Base-by-base conservation (phyloP, 2,329 filamentous ascomycete species). In the Cyphellophora europaea region DNA sequence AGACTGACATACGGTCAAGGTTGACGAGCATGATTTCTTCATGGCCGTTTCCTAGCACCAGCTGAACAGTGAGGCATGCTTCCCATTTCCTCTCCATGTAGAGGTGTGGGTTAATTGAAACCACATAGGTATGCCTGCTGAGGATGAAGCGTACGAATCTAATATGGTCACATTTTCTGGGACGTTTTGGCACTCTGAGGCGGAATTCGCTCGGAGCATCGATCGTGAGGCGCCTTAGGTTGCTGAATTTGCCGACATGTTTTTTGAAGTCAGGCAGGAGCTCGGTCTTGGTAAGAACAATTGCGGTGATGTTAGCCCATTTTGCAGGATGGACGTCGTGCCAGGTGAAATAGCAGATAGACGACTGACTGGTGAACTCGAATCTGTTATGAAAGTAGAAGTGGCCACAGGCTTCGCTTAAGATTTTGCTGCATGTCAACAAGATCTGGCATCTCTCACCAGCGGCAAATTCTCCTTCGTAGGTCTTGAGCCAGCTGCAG, bases 331-430 rank as follows among this genome's bases (percentile, higher is more conserved):
- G 21, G 8, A n/a, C 28, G 28, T 11, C 14, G 10, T 11, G 12
- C 28, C 28, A 13, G 11, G 28, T 30, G 28, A 30, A 30, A 14
- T 30, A 16, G 6, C 16, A 12, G 28, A 30, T 11, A 13, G 28
- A 12, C 11, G 28, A 30, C 11, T 11, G 5, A 11, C 16, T 30
- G 28, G 16, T 14, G 10, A 30, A 30, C 28, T 30, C 16, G n/a
- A 11, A 30, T 11, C 16, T 12, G 14, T 14, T 30, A 8, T 12
- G 14, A 12, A 12, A 13, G 28, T 30, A 30, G 28, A 12, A 30
- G 12, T 12, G 14, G 11, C 11, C n/a, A 11, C 11, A 11, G n/a
- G 28, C 28, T 30, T 30, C 28, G 11, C 14, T 30, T 3, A 11
- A 12, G 3, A 30, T 30, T 16, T 30, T 11, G 3, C 28, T 11